Base-by-base conservation (phyloP, 2,329 filamentous ascomycete species). In the Fusarium napiforme region DNA sequence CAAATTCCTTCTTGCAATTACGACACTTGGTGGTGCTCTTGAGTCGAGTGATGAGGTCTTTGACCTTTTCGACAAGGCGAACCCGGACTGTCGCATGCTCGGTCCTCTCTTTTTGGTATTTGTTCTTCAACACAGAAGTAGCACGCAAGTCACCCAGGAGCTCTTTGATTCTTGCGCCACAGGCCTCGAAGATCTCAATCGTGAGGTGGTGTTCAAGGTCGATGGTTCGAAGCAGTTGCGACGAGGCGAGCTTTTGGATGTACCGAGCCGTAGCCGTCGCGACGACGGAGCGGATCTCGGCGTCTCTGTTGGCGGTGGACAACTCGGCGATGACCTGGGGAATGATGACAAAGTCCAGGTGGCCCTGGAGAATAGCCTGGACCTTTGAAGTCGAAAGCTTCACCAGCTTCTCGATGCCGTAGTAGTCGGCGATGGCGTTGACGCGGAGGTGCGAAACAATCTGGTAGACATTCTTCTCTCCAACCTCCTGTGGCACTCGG, bases 271-370 rank as follows among this genome's bases (percentile, higher is more conserved):
- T 34, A 1, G 34, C 40, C 0, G 21, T 2, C 5, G 45, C 39
- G 18, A 65, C 32, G 12, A 60, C 36, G 0, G 46, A 21, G 9
- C 14, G 19, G 1, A 39, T n/a, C 1, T 23, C 8, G 0, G 4
- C 0, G 0, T 67, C 61, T 42, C 53, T 19, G 8, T 59, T 59
- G 1, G 61, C 37, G 14, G 23, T 12, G 1, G 11, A 6, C 7
- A 36, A 16, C 9, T 67, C 46, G 7, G 34, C 23, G 3, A 67
- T 16, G 7, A 26, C 2, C 0, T 8, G 12, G 0, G 40, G 53
- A 9, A 49, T 49, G 28, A 49, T 3, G 9, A 0, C 0, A 1
- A 18, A 32, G 28, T 49, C 21, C 0, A n/a, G 0, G 1, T n/a
- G 4, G 0, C 9, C 7, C 19, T 14, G 4, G 2, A 32, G 28